A percentile compares a stretch with the other conserved stretches of the same genome.
Evolutionary conservation across 1,284 basidiomycete species (phyloP).

Genomic region (Austroboletus novae-zelandiae): DNA sequence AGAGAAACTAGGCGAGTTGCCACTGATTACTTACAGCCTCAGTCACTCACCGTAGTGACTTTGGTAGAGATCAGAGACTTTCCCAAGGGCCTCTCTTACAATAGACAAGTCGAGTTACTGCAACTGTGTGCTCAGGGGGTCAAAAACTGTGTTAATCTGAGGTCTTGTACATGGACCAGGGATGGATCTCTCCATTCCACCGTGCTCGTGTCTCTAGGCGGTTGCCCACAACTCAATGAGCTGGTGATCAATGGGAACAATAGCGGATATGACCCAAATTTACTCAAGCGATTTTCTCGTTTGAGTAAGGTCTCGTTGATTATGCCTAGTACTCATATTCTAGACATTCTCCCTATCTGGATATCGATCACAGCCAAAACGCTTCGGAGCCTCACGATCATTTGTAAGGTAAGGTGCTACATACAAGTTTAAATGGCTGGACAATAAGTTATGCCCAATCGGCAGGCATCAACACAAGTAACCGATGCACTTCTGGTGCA

Average conservation of each 20-base stretch:
- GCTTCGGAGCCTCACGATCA: conserved; percentile 55
- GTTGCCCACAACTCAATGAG: conserved; percentile 43
- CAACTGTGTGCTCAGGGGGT: conserved; percentile 48
- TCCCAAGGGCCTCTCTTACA: conserved; percentile 45
- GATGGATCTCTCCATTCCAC: conserved; percentile 63
- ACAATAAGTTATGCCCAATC: neutral
- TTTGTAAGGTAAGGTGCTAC: conserved; percentile 56
- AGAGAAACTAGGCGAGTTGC: conserved; percentile 48
- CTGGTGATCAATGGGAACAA: conserved; percentile 70
- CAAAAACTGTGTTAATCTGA: conserved; percentile 57
- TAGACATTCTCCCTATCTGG: conserved; percentile 52
- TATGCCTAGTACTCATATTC: conserved; percentile 62
- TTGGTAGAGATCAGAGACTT: conserved; percentile 62
- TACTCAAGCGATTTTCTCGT: conserved; percentile 48
- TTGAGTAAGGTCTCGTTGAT: conserved; percentile 59
- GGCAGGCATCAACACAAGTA: conserved; percentile 52
- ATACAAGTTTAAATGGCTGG: neutral
- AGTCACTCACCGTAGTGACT: conserved; percentile 2
- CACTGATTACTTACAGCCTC: neutral
- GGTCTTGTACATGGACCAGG: conserved; percentile 69
- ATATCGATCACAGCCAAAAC: conserved; percentile 40
- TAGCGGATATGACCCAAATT: conserved; percentile 44
- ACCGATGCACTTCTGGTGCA: conserved; percentile 52
- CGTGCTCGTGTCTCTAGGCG: conserved; percentile 50
- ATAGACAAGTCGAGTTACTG: conserved; percentile 34